Evolutionary conservation across 495 filamentous ascomycete species (phyloP), one percentile per base, ranked within the genome.

Genomic region (Acidiella bohemica): DNA sequence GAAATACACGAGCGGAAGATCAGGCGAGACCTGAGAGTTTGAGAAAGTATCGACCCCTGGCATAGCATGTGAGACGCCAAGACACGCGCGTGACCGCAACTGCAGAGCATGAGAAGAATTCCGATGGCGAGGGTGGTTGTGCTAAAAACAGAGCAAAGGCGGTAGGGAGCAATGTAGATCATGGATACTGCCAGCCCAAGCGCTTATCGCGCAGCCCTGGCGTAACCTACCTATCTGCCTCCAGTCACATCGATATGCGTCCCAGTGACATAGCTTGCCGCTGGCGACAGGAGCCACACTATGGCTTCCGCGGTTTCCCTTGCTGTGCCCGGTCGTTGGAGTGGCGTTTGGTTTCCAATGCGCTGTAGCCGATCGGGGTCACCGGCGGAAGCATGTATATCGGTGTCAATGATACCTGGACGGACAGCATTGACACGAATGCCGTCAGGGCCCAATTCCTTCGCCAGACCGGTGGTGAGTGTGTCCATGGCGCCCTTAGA

Each of bases 401-500:
- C 44, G 5, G 44, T 47, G 9, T 29, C 31, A 22, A 47, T 47
- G 19, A 47, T 41, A 1, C 44, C 44, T 2, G 44, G 44, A 8
- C 44, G 1, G 13, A 47, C 44, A 36, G 26, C 26, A 24, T 47
- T 47, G 19, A 47, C 44, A 7, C 44, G 18, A 1, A 41, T 31
- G 6, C 20, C 19, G n/a, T 47, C 35, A 4, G 44, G 44, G 1
- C 44, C 44, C 17, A 47, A 37, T 41, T 47, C 44, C 29, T 47
- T 47, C 2, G 20, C 2, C 16, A 47, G 21, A 2, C 44, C 44
- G 24, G 41, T 24, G 25, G 28, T 41, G 2, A 47, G 23, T 1
- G 36, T 41, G 17, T 47, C 44, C 10, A 47, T 47, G 4, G 44
- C 44, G 22, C 44, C 44, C 25, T 47, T 47, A 8, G 36, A 41